Conservation (phyloP, 208 protist species). For the Leishmania tropica region DNA sequence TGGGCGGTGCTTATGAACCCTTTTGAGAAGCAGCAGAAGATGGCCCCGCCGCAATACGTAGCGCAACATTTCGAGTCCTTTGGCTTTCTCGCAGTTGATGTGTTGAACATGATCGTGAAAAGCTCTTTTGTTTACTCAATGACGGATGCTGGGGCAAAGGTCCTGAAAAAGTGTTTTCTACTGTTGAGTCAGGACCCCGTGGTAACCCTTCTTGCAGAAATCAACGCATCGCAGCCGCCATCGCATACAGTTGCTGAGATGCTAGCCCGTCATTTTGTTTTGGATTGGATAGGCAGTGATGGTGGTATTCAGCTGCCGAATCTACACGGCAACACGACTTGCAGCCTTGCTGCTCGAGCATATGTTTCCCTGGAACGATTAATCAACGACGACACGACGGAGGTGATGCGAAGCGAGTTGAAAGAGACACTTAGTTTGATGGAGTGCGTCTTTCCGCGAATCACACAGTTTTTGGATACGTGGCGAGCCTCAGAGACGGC, state of each 20-base stretch:
- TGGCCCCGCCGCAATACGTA: constrained; percentile 46
- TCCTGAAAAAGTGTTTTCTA: constrained; percentile 48
- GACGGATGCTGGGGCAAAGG: constrained; percentile 46
- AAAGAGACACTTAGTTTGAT: constrained; percentile 30
- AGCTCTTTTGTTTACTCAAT: constrained; percentile 67
- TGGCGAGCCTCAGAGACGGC: constrained; percentile 21
- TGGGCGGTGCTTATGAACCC: constrained; percentile 81
- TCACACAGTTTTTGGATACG: constrained; percentile 24
- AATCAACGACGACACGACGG: neutral
- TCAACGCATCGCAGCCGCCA: constrained; percentile 26
- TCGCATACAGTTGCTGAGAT: constrained; percentile 8
- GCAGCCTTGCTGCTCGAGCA: constrained; percentile 33
- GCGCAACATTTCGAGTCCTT: constrained; percentile 74
- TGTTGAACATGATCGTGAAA: constrained; percentile 64
- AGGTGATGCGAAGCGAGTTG: constrained; percentile 21
- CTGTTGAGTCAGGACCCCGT: constrained; percentile 38
- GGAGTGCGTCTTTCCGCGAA: constrained; percentile 27
- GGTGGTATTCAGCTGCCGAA: constrained; percentile 30
- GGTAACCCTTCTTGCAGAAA: constrained; percentile 36
- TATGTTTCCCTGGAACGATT: constrained; percentile 29
- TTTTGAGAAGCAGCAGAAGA: constrained; percentile 21
- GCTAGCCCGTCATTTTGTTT: constrained; percentile 27
- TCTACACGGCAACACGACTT: constrained; percentile 24
- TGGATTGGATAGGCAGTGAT: constrained; percentile 29
- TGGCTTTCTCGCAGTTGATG: constrained; percentile 59